Conservation (phyloP, 208 protist genomes). For the Leishmania major region DNA sequence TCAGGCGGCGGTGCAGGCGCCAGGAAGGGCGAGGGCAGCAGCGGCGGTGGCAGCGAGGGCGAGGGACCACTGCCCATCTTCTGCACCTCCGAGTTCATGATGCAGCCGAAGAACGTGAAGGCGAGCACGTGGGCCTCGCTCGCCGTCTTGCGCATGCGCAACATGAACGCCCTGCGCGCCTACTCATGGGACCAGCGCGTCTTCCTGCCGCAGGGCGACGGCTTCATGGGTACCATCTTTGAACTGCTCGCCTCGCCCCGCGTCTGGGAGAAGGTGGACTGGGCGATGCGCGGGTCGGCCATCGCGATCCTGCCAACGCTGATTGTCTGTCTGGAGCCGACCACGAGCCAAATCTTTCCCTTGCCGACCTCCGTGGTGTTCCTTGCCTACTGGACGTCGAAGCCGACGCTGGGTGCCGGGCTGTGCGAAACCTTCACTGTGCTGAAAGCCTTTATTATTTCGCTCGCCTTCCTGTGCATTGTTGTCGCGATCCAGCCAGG, state of each 20-base stretch:
- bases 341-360: slow-evolving; percentile 70
- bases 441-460: slow-evolving; percentile 77
- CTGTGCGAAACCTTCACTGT: slow-evolving; percentile 70
- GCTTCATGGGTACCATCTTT: slow-evolving; percentile 52
- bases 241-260: slow-evolving; percentile 72
- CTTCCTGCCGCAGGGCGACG: slow-evolving; percentile 52
- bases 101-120: not conserved
- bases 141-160: slow-evolving; percentile 49
- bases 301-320: slow-evolving; percentile 80
- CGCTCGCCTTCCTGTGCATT: slow-evolving; percentile 55
- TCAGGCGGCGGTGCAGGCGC: not conserved
- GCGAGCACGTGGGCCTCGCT: slow-evolving; percentile 3
- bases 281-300: slow-evolving; percentile 72
- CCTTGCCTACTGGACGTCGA: slow-evolving; percentile 85
- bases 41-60: not conserved
- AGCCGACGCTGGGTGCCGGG: slow-evolving; percentile 82
- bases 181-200: slow-evolving; percentile 83
- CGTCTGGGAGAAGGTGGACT: slow-evolving; percentile 88
- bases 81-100: not conserved
- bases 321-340: slow-evolving; percentile 74
- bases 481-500: slow-evolving; percentile 64
- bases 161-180: slow-evolving; percentile 71
- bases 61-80: not conserved
- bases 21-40: not conserved
- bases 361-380: slow-evolving; percentile 67